Evolutionary conservation across 768 basidiomycete genomes (phyloP), one percentile per base, ranked within the genome.

Genomic region (Lepiota venenata): DNA sequence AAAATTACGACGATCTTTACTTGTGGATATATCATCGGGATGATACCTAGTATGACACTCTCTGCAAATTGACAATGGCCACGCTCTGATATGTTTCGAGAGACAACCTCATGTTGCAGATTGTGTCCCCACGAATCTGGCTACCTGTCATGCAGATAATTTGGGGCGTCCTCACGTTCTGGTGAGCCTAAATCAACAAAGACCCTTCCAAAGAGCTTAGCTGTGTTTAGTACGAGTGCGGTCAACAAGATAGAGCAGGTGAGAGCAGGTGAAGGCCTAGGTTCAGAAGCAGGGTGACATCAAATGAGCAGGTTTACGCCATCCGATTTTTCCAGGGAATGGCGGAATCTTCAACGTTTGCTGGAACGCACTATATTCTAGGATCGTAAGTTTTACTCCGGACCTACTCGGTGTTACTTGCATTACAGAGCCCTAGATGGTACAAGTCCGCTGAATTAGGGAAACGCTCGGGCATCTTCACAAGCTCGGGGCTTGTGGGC

Each of bases 271-370:
- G 3, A 3, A 3, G 32, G 10, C 9, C 32, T 32, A 32, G 32
- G 8, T 32, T 32, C 32, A 11, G 32, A 32, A 32, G 4, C 32
- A 32, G 32, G 32, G 32, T 32, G 32, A 32, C 32, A 32, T 32
- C 32, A 9, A 3, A 51, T 49, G n/a, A n/a, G n/a, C n/a, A 85
- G 84, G 69, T 89, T 47, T 86, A 83, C 64, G 83, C 74, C 25
- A 85, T 89, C 56, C 77, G 86, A 8, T 88, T 90, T 63, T 77
- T 88, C 51, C 86, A 87, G 66, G 88, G 84, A 20, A 72, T 88
- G 53, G 79, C 82, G 6, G 88, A 90, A 66, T 79, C 86, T 0
- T 87, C 86, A 7, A 90, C 87, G 1, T 91, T 90, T 64, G 85
- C 85, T 22, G 88, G 88, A 35, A 83, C 84, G 14, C 85, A 86